Base-by-base conservation (phyloP, 2,329 filamentous ascomycete genomes). In the Hawksworthiomyces lignivorus region DNA sequence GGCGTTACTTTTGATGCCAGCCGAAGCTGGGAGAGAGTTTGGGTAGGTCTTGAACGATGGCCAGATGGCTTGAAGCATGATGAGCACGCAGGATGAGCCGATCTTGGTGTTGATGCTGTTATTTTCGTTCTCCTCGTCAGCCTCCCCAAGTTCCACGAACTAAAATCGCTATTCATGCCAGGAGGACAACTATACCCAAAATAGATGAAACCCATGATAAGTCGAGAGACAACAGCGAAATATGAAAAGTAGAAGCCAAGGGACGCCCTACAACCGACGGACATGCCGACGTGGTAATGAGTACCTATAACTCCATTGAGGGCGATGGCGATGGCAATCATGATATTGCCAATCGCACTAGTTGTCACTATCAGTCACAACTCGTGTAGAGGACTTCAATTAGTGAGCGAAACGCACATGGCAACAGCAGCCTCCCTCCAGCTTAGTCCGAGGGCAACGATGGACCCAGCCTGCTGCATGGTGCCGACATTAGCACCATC, bases 31-130 rank as follows among this genome's bases (percentile, higher is more conserved):
- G n/a, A 70, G 55, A 24, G 57, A 54, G 41, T 69, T 68, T 1
- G 63, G 63, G 11, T 70, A 57, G 38, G 53, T 55, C 14, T 54
- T 48, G 46, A 63, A 66, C 15, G 57, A 60, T 1, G 65, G 64
- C 63, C 63, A 68, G 43, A 67, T 63, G 12, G 62, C 57, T 3
- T 52, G 48, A 9, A 63, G 52, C 38, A 62, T 55, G 32, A 69
- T 49, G 20, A 47, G 40, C 47, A 48, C 47, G 35, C 48, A 50
- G 2, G 41, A 38, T 5, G 41, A 27, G 7, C 41, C 35, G 10
- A 43, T 43, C 10, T 38, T 41, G 9, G 48, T 47, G 42, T 50
- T 50, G 50, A 67, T 49, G 32, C 57, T 50, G 15, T 17, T 26
- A 8, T 8, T 22, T 7, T 22, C 19, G 5, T 3, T 33, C 6